phyloP scores from a whole-genome alignment of 2,329 filamentous ascomycete species.

The Rhexocercosporidium sp. region DNA sequence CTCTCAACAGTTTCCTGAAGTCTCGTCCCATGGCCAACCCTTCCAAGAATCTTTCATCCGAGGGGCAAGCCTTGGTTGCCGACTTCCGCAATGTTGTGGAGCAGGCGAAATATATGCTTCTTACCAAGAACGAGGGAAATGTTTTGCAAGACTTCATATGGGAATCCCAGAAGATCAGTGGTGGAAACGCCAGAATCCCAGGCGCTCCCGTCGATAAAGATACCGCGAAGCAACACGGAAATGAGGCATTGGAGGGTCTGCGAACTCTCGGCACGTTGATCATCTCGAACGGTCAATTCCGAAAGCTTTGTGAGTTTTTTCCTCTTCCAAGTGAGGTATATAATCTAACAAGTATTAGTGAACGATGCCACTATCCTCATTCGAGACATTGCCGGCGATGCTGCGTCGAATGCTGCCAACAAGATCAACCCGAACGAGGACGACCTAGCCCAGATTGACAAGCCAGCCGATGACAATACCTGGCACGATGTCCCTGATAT shows the following conservation, averaged over 20 bases:
- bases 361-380: constrained; percentile 81
- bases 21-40: constrained; percentile 74
- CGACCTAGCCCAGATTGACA: constrained; percentile 75
- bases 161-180: constrained; percentile 80
- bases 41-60: constrained; percentile 76
- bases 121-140: constrained; percentile 95
- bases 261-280: constrained; percentile 87
- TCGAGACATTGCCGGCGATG: constrained; percentile 91
- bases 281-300: constrained; percentile 86
- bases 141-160: constrained; percentile 96
- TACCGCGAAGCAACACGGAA: constrained; percentile 79
- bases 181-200: constrained; percentile 65
- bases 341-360: constrained; percentile 50
- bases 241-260: constrained; percentile 82
- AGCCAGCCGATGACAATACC: constrained; percentile 85
- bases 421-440: constrained; percentile 81
- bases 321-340: neutral
- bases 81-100: constrained; percentile 82
- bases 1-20: constrained; percentile 83
- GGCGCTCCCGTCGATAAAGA: constrained; percentile 75
- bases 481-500: constrained; percentile 90
- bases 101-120: constrained; percentile 81
- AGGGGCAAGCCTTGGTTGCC: constrained; percentile 78
- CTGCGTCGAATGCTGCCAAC: constrained; percentile 77
- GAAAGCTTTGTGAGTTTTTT: constrained; percentile 34